Base-by-base conservation (phyloP, 2,329 filamentous ascomycete species). In the Fusarium sp. region DNA sequence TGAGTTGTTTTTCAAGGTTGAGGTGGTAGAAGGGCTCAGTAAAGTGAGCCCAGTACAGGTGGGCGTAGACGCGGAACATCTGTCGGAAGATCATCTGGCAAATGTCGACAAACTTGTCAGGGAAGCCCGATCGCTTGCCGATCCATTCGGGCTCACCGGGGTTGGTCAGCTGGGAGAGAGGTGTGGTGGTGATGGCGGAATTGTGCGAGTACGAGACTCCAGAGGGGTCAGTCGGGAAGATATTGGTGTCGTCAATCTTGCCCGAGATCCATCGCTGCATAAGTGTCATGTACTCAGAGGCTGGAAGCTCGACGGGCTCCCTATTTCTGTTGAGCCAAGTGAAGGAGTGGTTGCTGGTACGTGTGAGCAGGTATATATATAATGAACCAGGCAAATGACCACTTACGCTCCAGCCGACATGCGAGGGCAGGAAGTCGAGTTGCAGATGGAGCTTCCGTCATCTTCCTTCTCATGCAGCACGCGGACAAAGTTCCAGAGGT, bases 61-160 rank as follows among this genome's bases (percentile, higher is more conserved):
- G 96, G 57, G 96, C 93, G 81, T 99, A 99, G 77, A 98, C 96
- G 69, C 96, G 93, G 88, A 99, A 98, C 93, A 99, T 98, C 85
- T 98, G 96, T 78, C 95, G 93, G 86, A 98, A 96, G 79, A 98
- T 96, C 75, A 93, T 93, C 86, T 97, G 95, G 87, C 96, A 96
- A 77, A 98, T 95, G 71, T 93, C 91, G 77, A 96, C 88, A 83
- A 98, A 98, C 75, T 94, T 93, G 73, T 93, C 91, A 3, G 96
- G 96, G 83, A 99, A 99, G 5, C 96, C 96, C 70, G 94, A 96
- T 56, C 93, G 90, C 85, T 97, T 97, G 79, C 96, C 96, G 66
- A 98, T 89, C 94, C 95, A 98, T 70, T 92, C 90, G 24, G 84
- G 84, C 66, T 93, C 92, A 50, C 90, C 86, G 5, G 86, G 84